A percentile compares a stretch with the other conserved stretches of the same genome.
phyloP scores from a whole-genome alignment of 2,329 filamentous ascomycete genomes.

The Hymenoscyphus salicellus region DNA sequence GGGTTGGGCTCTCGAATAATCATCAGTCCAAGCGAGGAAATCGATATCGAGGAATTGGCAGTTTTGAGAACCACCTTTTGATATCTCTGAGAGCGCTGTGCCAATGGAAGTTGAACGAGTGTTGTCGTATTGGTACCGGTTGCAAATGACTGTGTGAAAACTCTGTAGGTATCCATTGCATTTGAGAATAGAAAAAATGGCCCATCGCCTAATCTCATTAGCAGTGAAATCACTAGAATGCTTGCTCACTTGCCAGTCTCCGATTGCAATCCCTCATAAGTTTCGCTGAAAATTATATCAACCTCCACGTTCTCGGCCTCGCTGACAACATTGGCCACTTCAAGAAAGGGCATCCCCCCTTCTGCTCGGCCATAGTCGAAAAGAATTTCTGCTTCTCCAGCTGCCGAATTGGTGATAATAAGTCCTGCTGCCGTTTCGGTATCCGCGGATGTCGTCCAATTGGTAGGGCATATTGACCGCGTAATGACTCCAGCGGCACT shows the following conservation, averaged over 20 bases:
- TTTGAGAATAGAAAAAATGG: conserved; percentile 30
- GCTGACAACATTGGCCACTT: conserved; percentile 17
- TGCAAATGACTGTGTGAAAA: conserved; percentile 15
- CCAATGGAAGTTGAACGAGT: conserved; percentile 15
- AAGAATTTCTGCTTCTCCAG: conserved; percentile 19
- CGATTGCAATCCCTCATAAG: conserved; percentile 19
- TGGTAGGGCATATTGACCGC: not conserved
- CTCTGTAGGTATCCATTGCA: conserved; percentile 29
- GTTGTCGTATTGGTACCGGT: conserved; percentile 13
- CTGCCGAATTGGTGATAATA: conserved; percentile 11
- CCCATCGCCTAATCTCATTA: conserved; percentile 24
- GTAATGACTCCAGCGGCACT: no score
- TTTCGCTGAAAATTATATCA: conserved; percentile 28
- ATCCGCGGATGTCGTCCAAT: conserved; percentile 11
- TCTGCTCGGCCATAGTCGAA: conserved; percentile 25
- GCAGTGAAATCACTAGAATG: not conserved
- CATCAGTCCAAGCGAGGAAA: conserved; percentile 23
- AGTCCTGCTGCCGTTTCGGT: conserved; percentile 3
- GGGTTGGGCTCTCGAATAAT: conserved; percentile 16
- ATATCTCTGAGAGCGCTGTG: conserved; percentile 27
- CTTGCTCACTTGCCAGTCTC: conserved; percentile 14
- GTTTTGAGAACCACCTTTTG: conserved; percentile 25
- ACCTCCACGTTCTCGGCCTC: conserved; percentile 17
- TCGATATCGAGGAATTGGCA: conserved; percentile 20
- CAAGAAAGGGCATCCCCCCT: conserved; percentile 25